These are phyloP conservation scores for Ensete ventricosum DNA, from an alignment of 176 grass and related monocot species.

Conservation along the genomic window DNA sequence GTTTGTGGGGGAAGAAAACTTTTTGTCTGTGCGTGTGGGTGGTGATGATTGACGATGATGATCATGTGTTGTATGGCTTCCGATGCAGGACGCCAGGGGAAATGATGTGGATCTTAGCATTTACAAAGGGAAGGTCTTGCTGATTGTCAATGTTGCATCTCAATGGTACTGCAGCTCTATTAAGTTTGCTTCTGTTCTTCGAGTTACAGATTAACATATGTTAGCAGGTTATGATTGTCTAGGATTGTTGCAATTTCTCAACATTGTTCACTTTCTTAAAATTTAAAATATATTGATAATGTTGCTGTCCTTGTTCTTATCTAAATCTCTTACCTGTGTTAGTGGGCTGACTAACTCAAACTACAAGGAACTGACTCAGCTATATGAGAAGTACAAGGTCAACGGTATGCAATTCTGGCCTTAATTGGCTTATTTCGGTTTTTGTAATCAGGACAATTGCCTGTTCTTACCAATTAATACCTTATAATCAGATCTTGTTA, in stretches of 20 bases:
- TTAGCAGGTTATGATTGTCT: too few species aligned
- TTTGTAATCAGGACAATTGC: too few species aligned
- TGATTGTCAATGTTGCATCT: slow-evolving; percentile 14
- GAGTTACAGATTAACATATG: not conserved
- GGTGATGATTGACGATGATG: too few species aligned
- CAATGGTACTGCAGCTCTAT: slow-evolving; percentile 1
- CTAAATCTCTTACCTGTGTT: slow-evolving; percentile 24
- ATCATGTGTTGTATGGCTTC: not conserved
- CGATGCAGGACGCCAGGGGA: slow-evolving; percentile 6
- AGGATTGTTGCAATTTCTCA: too few species aligned
- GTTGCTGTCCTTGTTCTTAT: too few species aligned
- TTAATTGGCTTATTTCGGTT: too few species aligned
- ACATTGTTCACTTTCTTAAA: too few species aligned
- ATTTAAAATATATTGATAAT: too few species aligned
- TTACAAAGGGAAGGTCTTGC: slow-evolving; percentile 10
- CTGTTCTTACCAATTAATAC: not conserved
- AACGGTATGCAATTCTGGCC: slow-evolving; percentile 34
- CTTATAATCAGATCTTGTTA: not conserved
- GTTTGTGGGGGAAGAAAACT: not conserved
- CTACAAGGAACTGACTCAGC: slow-evolving; percentile 68
- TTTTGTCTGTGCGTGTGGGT: not conserved
- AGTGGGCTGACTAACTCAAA: slow-evolving; percentile 95
- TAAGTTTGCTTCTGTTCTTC: not conserved
- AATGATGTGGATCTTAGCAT: slow-evolving; percentile 9
- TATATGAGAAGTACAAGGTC: slow-evolving; percentile 84